Base-by-base conservation (phyloP, 1,284 basidiomycete species). In the Ganoderma boninense region DNA sequence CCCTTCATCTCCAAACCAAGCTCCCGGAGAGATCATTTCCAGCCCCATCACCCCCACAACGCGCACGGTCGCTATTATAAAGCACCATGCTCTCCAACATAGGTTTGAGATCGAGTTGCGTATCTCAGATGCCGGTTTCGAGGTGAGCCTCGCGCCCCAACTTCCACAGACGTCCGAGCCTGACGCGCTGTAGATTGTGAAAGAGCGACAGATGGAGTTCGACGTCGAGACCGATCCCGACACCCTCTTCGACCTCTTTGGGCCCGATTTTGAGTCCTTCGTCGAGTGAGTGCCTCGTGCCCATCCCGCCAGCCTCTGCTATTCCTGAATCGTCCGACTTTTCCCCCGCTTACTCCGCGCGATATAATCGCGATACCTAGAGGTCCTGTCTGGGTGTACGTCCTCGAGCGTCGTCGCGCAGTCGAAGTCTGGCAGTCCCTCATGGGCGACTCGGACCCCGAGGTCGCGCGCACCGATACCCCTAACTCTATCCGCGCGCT, bases 321-420 rank as follows among this genome's bases (percentile, higher is more conserved):
- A 49, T 68, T 66, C 46, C 52, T 46, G 42, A 64, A 59, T 60
- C 65, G n/a, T 62, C 69, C 42, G 46, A 62, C 44, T 61, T 65
- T 44, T 63, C 67, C 23, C 23, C 49, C 57, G 20, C 42, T 43
- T 57, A 61, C 42, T 14, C 23, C 35, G 38, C 40, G 29, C 54
- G 29, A 35, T 56, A 56, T 57, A 57, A 35, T 35, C 54, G 54
- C 54, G 54, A 57, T 35, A 49, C 60, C 60, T 71, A 94, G 93
- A 75, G 93, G 92, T 68, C 91, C 93, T 23, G 92, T 94, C 35
- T 94, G 94, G 92, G 92, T 95, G 29, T 95, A 94, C 80, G 91
- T 95, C 57, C 89, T 95, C 71, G 93, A 94, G 78, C 88, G 93
- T 56, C 85, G 90, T 64, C 88, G 91, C 57, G 91, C 93, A 18